Percentiles rank a stretch among this genome's conserved stretches.
Conservation (phyloP, 768 basidiomycete genomes). For the Suillus decipiens region DNA sequence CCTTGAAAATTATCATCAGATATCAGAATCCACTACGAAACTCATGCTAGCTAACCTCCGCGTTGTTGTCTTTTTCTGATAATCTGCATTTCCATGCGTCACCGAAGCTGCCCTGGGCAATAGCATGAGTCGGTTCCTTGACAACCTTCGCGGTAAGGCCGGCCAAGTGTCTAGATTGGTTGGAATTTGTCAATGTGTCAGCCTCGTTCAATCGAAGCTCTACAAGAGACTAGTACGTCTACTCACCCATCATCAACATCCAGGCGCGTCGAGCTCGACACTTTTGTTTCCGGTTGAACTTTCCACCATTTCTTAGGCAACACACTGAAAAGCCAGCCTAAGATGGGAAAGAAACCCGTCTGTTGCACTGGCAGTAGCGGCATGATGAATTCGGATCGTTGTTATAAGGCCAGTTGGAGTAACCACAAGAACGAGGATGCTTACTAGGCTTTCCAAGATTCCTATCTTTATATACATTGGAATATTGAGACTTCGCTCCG, state of each 20-base stretch:
- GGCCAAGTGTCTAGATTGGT: conserved; percentile 3
- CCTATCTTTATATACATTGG: too few species aligned
- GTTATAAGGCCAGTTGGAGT: too few species aligned
- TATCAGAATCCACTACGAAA: not conserved
- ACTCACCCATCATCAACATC: too few species aligned
- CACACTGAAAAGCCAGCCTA: not conserved
- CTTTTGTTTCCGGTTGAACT: not conserved
- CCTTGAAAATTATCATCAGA: conserved; percentile 14
- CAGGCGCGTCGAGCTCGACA: too few species aligned
- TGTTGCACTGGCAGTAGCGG: too few species aligned
- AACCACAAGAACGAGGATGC: too few species aligned
- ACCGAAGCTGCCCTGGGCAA: conserved; percentile 24
- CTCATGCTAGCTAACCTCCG: conserved; percentile 23
- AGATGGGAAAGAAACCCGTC: not conserved
- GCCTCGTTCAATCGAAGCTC: not conserved
- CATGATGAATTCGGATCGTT: too few species aligned
- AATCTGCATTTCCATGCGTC: conserved; percentile 16
- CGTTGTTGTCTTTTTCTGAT: conserved; percentile 15
- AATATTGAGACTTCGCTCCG: too few species aligned
- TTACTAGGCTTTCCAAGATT: too few species aligned
- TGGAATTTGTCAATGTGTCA: not conserved
- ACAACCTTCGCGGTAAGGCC: conserved; percentile 17
- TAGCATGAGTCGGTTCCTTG: conserved; percentile 22
- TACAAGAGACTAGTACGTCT: not conserved
- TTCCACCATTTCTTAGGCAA: not conserved